phyloP scores from a whole-genome alignment of 495 filamentous ascomycete species.

The Entonaema liquescens region DNA sequence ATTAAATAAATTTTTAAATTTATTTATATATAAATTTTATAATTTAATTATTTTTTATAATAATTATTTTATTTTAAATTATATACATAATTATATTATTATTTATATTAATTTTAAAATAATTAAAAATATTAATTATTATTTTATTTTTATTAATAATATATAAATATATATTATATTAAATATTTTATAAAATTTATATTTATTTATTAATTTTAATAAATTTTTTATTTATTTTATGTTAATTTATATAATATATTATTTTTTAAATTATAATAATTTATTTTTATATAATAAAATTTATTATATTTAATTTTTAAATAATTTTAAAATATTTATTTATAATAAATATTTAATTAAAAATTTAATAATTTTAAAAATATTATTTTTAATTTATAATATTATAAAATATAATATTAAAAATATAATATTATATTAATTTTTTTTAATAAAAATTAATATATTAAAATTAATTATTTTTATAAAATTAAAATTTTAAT shows the following conservation, averaged over 20 bases:
- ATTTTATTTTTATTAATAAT: neutral
- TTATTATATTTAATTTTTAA: neutral
- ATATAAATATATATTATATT: neutral
- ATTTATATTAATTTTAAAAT: neutral
- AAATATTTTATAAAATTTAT: neutral
- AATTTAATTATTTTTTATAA: too few relatives aligned
- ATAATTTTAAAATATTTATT: neutral
- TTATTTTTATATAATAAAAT: neutral
- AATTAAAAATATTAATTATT: neutral
- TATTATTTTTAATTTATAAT: neutral
- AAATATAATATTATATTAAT: neutral
- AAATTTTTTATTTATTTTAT: too few relatives aligned
- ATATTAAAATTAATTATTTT: neutral
- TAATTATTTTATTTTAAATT: neutral
- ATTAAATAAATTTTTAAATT: too few relatives aligned
- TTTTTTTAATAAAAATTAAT: neutral
- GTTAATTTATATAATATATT: neutral
- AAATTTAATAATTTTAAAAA: neutral
- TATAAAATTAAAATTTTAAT: neutral
- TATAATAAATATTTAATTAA: neutral
- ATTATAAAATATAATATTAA: constrained; percentile 1
- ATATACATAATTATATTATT: neutral
- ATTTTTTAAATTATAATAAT: constrained; percentile 1
- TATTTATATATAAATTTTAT: too few relatives aligned
- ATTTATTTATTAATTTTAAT: too few relatives aligned